These are phyloP conservation scores for Gilbertella persicaria DNA, from an alignment of 371 early-diverging fungal species.

Conservation along the genomic window DNA sequence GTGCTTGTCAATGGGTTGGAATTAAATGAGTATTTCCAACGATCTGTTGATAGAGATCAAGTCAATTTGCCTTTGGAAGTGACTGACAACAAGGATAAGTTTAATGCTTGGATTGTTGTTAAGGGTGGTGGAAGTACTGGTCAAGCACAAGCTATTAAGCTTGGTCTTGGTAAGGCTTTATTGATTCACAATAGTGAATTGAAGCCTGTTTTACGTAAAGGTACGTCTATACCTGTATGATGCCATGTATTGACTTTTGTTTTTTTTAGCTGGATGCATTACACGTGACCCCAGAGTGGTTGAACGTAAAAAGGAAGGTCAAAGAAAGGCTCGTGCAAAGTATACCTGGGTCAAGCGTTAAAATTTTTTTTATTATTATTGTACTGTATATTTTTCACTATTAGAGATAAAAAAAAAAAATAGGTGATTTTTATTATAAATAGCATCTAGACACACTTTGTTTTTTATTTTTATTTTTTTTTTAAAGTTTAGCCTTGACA, in stretches of 20 bases:
- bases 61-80: conserved; percentile 78
- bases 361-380: conserved; percentile 7
- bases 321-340: conserved; percentile 92
- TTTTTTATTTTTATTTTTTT: not conserved
- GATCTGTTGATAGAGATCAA: conserved; percentile 65
- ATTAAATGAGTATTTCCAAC: conserved; percentile 75
- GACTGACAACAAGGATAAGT: conserved; percentile 67
- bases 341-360: conserved; percentile 78
- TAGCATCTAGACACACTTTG: not conserved
- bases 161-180: conserved; percentile 85
- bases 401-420: conserved; percentile 8
- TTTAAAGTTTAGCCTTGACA: conserved; percentile 29
- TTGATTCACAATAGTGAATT: conserved; percentile 66
- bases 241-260: not conserved
- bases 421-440: not conserved
- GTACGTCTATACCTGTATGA: conserved; percentile 38
- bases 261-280: conserved; percentile 66
- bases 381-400: conserved; percentile 7
- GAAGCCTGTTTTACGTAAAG: conserved; percentile 61
- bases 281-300: conserved; percentile 86
- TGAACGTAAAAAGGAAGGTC: conserved; percentile 98
- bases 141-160: conserved; percentile 87
- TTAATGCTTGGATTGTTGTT: conserved; percentile 88
- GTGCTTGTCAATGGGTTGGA: conserved; percentile 85
- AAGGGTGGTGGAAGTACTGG: conserved; percentile 88